Evolutionary conservation across 2,329 filamentous ascomycete species (phyloP).

Genomic region (Ophiocordyceps camponoti-floridani): DNA sequence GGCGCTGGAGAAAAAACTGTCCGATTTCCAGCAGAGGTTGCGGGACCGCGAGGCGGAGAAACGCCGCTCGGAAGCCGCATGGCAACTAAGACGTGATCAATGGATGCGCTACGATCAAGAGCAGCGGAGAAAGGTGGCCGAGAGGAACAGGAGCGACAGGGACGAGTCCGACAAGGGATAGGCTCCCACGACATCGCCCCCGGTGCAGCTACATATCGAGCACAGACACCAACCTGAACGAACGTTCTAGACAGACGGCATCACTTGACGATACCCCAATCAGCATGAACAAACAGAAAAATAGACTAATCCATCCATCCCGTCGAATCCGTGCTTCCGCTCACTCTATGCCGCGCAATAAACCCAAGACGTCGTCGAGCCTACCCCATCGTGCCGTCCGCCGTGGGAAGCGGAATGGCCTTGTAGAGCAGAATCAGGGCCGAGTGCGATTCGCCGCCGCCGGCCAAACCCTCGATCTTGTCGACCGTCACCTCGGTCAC

Average conservation of each 20-base stretch:
- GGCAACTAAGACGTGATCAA: neutral
- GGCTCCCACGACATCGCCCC: neutral
- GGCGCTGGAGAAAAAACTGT: conserved; percentile 23
- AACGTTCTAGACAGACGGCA: neutral
- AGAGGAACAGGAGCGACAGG: neutral
- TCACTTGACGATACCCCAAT: neutral
- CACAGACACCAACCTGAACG: neutral
- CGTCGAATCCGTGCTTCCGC: neutral
- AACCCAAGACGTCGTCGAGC: neutral
- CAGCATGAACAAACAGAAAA: neutral
- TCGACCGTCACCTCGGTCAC: conserved; percentile 82
- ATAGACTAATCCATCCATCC: neutral
- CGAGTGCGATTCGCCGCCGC: conserved; percentile 76
- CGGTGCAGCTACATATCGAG: too few species aligned
- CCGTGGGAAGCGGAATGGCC: conserved; percentile 48
- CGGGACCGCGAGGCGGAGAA: conserved; percentile 16
- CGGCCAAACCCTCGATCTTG: conserved; percentile 77
- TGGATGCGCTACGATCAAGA: neutral
- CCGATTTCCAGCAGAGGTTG: conserved; percentile 19
- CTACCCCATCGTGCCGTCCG: conserved; percentile 24
- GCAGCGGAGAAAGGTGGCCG: conserved; percentile 1
- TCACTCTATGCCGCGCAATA: neutral
- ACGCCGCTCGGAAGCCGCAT: neutral
- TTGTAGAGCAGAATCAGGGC: conserved; percentile 66
- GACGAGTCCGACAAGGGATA: neutral